Conservation (phyloP, 148 eudicot species). For the Camellia sinensis region DNA sequence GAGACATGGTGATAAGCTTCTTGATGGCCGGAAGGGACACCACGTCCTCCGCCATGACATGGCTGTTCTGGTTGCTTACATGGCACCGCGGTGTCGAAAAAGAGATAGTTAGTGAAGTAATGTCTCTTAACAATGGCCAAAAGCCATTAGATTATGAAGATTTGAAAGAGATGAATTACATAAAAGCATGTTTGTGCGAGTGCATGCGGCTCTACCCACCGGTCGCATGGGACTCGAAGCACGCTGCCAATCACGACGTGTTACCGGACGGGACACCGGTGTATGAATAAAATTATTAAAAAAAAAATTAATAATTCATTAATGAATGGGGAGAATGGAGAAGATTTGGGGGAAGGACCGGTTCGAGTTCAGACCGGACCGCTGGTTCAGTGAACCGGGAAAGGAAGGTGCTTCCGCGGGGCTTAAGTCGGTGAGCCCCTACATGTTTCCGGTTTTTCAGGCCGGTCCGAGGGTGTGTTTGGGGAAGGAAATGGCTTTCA, state of each 20-base stretch:
- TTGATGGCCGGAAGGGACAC: constrained; percentile 88
- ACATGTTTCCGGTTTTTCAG: constrained; percentile 73
- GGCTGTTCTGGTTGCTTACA: constrained; percentile 65
- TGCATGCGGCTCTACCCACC: constrained; percentile 86
- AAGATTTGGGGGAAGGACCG: constrained; percentile 68
- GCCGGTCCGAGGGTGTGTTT: constrained; percentile 92
- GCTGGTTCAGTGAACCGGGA: constrained; percentile 49
- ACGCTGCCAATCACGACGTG: constrained; percentile 54
- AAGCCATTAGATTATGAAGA: constrained; percentile 30
- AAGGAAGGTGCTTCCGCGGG: neutral
- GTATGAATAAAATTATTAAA: too few relatives aligned
- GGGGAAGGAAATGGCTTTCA: constrained; percentile 87
- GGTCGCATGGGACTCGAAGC: constrained; percentile 95
- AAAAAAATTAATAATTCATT: too few relatives aligned
- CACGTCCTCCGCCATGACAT: constrained; percentile 78
- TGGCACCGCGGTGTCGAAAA: constrained; percentile 25
- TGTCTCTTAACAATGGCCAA: neutral
- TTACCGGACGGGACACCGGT: constrained; percentile 78
- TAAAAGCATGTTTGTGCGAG: constrained; percentile 72
- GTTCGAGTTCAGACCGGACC: constrained; percentile 58
- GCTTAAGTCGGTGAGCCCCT: constrained; percentile 55
- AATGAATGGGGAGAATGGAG: constrained; percentile 86
- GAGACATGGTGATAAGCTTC: constrained; percentile 80
- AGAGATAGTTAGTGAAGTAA: constrained; percentile 25
- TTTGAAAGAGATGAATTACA: constrained; percentile 48